Conservation (phyloP, 345 rosid genomes). For the Eucalyptus guilfoylei region DNA sequence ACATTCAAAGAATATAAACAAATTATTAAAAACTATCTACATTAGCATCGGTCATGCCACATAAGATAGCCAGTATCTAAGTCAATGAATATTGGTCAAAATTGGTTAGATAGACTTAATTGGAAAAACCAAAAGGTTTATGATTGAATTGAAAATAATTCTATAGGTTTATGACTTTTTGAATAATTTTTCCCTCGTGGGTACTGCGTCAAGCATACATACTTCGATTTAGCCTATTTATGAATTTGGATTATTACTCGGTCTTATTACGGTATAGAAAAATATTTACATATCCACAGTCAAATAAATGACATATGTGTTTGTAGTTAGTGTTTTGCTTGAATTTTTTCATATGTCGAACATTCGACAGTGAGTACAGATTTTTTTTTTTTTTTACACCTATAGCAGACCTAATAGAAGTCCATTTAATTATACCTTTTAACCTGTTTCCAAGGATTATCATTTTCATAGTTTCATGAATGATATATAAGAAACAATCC, state of each 20-base stretch:
- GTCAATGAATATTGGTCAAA: neutral
- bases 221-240: neutral
- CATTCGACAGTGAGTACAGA: no score
- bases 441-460: neutral
- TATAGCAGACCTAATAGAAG: neutral
- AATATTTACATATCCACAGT: no score
- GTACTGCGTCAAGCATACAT: neutral
- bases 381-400: neutral
- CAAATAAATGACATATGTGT: neutral
- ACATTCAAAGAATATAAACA: no score
- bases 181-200: neutral
- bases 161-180: no score
- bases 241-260: neutral
- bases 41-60: accelerated
- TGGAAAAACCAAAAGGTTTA: no score
- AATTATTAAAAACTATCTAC: no score
- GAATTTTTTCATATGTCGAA: neutral
- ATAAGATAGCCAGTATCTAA: accelerated
- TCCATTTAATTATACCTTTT: neutral
- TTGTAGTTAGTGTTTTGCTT: neutral
- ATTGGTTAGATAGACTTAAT: no score
- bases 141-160: no score
- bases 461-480: no score
- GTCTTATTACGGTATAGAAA: neutral
- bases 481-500: neutral